phyloP scores from a whole-genome alignment of 2,329 filamentous ascomycete genomes.

The Beauveria rudraprayagi region DNA sequence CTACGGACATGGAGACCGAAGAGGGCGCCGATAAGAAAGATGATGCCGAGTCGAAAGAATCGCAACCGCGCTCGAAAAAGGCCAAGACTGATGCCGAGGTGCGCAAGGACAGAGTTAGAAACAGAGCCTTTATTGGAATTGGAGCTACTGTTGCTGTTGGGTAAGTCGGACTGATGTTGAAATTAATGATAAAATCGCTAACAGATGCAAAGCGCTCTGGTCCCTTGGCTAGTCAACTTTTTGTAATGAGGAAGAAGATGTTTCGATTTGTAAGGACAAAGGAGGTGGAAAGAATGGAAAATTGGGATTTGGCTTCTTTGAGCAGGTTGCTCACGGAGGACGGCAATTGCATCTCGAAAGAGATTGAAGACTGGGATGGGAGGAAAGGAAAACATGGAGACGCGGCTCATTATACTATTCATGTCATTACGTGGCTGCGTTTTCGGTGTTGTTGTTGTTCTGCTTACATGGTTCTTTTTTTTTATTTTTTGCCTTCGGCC shows the following conservation, averaged over 20 bases:
- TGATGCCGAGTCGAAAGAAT: slow-evolving; percentile 29
- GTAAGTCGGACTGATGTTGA: slow-evolving; percentile 49
- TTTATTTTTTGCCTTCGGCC: slow-evolving; percentile 1
- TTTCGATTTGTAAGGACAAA: neutral
- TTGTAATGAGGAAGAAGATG: slow-evolving; percentile 26
- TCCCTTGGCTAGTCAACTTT: slow-evolving; percentile 45
- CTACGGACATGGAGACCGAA: slow-evolving; percentile 60
- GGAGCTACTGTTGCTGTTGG: slow-evolving; percentile 81
- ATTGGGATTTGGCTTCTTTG: neutral
- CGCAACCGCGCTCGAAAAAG: slow-evolving; percentile 58
- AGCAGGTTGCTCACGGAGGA: neutral
- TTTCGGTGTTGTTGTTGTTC: slow-evolving; percentile 7
- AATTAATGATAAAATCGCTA: slow-evolving; percentile 6
- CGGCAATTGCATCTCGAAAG: neutral
- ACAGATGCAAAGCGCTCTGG: slow-evolving; percentile 31
- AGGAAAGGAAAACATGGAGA: neutral
- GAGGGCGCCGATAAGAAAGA: slow-evolving; percentile 31
- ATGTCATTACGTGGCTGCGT: slow-evolving; percentile 12
- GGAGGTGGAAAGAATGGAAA: slow-evolving; percentile 3
- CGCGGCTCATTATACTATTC: slow-evolving; percentile 1
- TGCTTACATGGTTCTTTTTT: slow-evolving; percentile 1
- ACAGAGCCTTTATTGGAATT: slow-evolving; percentile 76
- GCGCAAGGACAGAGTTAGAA: slow-evolving; percentile 78
- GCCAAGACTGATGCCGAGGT: slow-evolving; percentile 73
- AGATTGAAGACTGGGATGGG: neutral